Percentiles rank a stretch among this genome's conserved stretches.
phyloP scores from a whole-genome alignment of 192 early-diverging fungal genomes.

The Martensiomyces pterosporus region DNA sequence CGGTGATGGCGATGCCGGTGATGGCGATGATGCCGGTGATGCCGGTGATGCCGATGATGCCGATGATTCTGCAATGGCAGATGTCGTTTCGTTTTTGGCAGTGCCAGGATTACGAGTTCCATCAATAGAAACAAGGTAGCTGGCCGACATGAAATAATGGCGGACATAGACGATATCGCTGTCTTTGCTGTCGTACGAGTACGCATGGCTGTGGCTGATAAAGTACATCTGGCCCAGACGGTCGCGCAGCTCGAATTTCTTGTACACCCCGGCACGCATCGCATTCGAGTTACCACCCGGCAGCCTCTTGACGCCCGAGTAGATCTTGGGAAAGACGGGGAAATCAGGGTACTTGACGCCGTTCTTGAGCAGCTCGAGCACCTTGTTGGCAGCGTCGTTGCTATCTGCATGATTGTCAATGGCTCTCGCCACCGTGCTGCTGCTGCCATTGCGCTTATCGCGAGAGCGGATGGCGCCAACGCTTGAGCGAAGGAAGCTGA shows the following conservation, averaged over 20 bases:
- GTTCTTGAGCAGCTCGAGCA: conserved; percentile 13
- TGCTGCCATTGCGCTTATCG: background rate
- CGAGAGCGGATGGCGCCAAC: conserved; percentile 2
- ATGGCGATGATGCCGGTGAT: background rate
- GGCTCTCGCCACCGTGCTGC: background rate
- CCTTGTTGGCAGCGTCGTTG: background rate
- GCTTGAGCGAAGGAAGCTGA: background rate
- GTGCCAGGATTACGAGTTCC: no score
- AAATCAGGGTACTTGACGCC: conserved; percentile 19
- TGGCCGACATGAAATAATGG: conserved; percentile 35
- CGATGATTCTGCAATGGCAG: background rate
- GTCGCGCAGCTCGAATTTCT: conserved; percentile 32
- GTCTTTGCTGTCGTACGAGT: conserved; percentile 21
- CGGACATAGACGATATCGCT: conserved; percentile 10
- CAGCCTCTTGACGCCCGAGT: conserved; percentile 26
- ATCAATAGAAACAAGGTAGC: conserved; percentile 32
- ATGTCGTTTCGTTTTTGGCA: no score
- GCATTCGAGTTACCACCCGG: conserved; percentile 4
- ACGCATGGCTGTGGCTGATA: conserved; percentile 18
- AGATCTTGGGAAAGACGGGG: conserved; percentile 29
- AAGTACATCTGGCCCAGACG: conserved; percentile 26
- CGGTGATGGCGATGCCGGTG: no score
- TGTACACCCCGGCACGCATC: conserved; percentile 39
- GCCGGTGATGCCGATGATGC: background rate
- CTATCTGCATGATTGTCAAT: background rate